Base-by-base conservation (phyloP, 148 eudicot genomes). In the Gaultheria prostrata region DNA sequence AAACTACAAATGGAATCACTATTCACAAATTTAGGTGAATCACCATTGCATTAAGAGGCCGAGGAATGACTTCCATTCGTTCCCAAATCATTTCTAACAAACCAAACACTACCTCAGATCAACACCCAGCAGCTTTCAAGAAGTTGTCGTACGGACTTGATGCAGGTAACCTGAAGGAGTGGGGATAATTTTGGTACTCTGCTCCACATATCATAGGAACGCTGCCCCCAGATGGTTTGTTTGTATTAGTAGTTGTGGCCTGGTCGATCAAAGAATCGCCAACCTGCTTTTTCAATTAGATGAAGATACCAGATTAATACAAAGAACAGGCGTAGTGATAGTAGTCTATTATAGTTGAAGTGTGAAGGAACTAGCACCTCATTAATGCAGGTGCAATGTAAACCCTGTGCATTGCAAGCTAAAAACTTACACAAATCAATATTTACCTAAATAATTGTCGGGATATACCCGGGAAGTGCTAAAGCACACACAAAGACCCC, bases 81-180 rank as follows among this genome's bases (percentile, higher is more conserved):
- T 67, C 72, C 72, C 35, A 67, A 24, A 28, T 28, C 35, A 67
- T 67, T 13, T 28, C 32, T 12, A 21, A 59, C 71, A 30, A 65
- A 28, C 35, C 8, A 67, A 28, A 67, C 33, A 67, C 39, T 28
- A 12, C 3, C 50, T 50, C 77, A n/a, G 56, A 73, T 91, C 86
- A 93, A 82, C 90, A 92, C 69, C 93, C 92, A 45, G 98, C 98
- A 61, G 95, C 95, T 85, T 91, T 93, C 80, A 93, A 86, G 86
- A 95, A 95, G 86, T 91, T 89, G 80, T 93, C 98, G 2, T 87
- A 95, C 46, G 98, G 98, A 82, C 92, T 93, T 81, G 93, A 88
- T 46, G 92, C 85, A 3, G 98, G 98, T 32, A 95, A 86, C 84
- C 82, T 89, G 84, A 89, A 92, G 48, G 86, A 78, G 33, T 90